phyloP scores from a whole-genome alignment of 2,329 filamentous ascomycete species.

The Salinomyces thailandicus region DNA sequence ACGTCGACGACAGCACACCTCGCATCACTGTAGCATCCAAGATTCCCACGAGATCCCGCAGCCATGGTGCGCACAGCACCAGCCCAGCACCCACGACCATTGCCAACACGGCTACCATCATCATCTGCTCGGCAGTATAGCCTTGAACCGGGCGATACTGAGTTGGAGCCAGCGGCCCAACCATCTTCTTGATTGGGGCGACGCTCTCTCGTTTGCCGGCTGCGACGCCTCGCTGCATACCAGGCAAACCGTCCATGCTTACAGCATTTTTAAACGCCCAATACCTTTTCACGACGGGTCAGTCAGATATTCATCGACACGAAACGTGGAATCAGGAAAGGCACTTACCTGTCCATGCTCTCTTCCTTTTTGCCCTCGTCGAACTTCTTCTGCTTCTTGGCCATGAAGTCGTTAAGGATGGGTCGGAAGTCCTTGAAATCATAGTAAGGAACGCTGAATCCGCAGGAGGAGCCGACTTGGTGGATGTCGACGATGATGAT shows the following conservation, averaged over 20 bases:
- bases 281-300: constrained; percentile 27
- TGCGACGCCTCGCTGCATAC: constrained; percentile 30
- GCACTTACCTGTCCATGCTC: constrained; percentile 29
- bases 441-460: constrained; percentile 35
- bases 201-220: constrained; percentile 28
- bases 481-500: constrained; percentile 35
- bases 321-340: not conserved
- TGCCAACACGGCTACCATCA: not conserved
- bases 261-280: constrained; percentile 36
- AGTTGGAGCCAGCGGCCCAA: constrained; percentile 26
- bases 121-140: not conserved
- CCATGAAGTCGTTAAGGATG: constrained; percentile 33
- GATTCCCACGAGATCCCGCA: no score
- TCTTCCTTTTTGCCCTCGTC: constrained; percentile 29
- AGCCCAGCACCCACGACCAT: not conserved
- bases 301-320: not conserved
- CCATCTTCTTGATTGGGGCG: constrained; percentile 35
- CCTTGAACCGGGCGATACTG: constrained; percentile 5
- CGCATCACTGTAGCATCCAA: no score
- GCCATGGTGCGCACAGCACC: no score
- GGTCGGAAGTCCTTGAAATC: constrained; percentile 33
- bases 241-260: constrained; percentile 36
- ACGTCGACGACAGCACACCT: no score
- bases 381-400: constrained; percentile 29
- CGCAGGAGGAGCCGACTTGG: constrained; percentile 34